These are phyloP conservation scores for Mortierella hygrophila DNA, from an alignment of 192 early-diverging fungal species.

Conservation along the genomic window DNA sequence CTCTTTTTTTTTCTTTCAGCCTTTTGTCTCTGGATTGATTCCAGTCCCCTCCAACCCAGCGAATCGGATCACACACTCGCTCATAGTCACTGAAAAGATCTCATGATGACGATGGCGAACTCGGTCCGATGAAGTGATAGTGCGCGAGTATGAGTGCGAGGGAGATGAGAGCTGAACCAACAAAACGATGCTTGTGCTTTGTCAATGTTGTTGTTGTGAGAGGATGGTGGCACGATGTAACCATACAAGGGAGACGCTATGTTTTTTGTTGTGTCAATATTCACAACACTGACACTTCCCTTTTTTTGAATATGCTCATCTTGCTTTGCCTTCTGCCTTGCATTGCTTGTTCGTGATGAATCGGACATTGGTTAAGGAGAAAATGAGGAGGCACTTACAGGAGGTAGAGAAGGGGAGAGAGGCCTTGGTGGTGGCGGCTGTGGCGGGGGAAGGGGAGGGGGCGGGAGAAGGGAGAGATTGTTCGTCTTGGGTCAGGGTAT, in stretches of 20 bases:
- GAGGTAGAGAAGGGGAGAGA: neutral
- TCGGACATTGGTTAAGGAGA: neutral
- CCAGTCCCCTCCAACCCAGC: neutral
- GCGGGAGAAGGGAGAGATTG: constrained; percentile 5
- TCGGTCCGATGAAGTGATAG: no score
- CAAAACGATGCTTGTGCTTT: neutral
- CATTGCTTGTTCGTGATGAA: neutral
- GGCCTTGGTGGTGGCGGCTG: constrained; percentile 1
- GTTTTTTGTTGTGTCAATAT: neutral
- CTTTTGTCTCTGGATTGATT: neutral
- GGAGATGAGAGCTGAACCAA: neutral
- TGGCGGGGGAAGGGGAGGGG: neutral
- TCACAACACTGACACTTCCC: neutral
- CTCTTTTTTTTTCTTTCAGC: neutral
- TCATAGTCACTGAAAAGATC: neutral
- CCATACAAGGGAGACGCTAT: neutral
- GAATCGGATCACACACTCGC: neutral
- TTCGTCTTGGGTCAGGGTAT: neutral
- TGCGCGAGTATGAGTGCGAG: neutral
- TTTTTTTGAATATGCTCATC: neutral
- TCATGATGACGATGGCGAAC: neutral
- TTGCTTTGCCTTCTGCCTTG: neutral
- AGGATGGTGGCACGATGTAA: constrained; percentile 4
- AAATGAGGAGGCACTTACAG: constrained; percentile 2
- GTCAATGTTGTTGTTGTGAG: neutral